Evolutionary conservation across 1,284 basidiomycete genomes (phyloP).

Genomic region (Ceratobasidium sp.): DNA sequence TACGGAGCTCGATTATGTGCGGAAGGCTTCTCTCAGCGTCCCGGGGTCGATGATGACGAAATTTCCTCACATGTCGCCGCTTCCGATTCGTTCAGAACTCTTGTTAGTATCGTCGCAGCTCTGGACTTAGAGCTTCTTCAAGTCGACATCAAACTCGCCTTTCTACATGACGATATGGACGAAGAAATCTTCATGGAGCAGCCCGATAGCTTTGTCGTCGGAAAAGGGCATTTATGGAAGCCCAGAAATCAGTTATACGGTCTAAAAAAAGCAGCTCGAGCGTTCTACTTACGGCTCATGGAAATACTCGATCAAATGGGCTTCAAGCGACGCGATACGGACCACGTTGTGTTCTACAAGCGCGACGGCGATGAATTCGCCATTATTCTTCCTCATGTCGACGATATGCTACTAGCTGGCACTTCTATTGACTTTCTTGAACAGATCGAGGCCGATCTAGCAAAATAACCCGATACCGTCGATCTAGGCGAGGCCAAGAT

Average conservation of each 20-base stretch:
- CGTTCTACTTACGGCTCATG: constrained; percentile 30
- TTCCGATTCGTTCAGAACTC: constrained; percentile 33
- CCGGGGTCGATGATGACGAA: constrained; percentile 44
- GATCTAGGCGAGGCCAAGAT: constrained; percentile 43
- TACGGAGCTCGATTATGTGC: constrained; percentile 52
- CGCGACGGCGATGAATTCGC: neutral
- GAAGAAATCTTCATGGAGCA: constrained; percentile 49
- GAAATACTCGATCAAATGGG: too few species aligned
- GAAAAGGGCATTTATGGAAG: constrained; percentile 19
- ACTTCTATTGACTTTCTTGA: neutral
- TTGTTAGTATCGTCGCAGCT: constrained; percentile 29
- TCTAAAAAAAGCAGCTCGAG: constrained; percentile 44
- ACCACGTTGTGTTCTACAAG: constrained; percentile 28
- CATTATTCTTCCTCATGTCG: constrained; percentile 25
- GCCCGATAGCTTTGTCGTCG: constrained; percentile 45
- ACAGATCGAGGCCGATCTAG: constrained; percentile 2
- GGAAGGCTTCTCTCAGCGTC: constrained; percentile 50
- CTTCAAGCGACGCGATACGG: constrained; percentile 20
- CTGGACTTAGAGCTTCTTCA: constrained; percentile 40
- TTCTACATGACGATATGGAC: constrained; percentile 47
- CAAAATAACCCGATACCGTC: constrained; percentile 42
- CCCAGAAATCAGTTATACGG: constrained; percentile 45
- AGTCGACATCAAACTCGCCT: constrained; percentile 49
- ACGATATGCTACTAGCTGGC: constrained; percentile 24
- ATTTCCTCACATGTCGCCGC: constrained; percentile 42